Conservation (phyloP, 768 basidiomycete species). For the Trametes meyenii region DNA sequence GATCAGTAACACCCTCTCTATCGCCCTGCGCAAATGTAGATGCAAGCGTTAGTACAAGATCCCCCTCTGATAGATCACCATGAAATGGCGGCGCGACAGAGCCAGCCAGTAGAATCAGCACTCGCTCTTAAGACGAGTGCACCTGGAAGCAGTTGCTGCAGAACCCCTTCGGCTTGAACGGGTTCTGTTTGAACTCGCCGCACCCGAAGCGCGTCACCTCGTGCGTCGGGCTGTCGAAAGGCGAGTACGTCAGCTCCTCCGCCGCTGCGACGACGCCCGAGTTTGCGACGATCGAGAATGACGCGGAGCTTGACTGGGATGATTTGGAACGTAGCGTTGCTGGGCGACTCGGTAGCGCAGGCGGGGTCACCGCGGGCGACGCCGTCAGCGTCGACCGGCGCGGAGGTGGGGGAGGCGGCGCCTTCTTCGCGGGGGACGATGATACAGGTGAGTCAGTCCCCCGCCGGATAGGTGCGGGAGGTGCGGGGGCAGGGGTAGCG, state of each 20-base stretch:
- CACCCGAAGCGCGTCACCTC: constrained; percentile 41
- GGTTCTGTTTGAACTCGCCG: constrained; percentile 63
- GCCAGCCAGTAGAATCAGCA: not conserved
- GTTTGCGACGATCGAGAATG: constrained; percentile 42
- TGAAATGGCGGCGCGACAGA: not conserved
- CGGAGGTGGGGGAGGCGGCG: constrained; percentile 36
- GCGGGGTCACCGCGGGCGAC: constrained; percentile 13
- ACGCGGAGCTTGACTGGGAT: constrained; percentile 35
- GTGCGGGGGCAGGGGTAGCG: constrained; percentile 10
- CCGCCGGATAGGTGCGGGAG: constrained; percentile 9
- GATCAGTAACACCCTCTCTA: not conserved
- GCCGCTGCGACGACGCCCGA: constrained; percentile 35
- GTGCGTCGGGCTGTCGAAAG: constrained; percentile 67
- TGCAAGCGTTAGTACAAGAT: not conserved
- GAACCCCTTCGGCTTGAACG: constrained; percentile 64
- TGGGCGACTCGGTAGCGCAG: constrained; percentile 26
- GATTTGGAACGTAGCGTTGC: constrained; percentile 23
- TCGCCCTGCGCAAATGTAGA: not conserved
- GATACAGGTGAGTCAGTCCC: constrained; percentile 15
- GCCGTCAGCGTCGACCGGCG: constrained; percentile 29
- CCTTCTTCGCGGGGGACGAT: constrained; percentile 26
- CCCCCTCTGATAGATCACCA: not conserved
- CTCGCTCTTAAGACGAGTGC: constrained; percentile 33
- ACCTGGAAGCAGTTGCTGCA: constrained; percentile 69
- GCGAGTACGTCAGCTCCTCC: constrained; percentile 43